Evolutionary conservation across 305 asterid species (phyloP), one percentile per base, ranked within the genome.

Genomic region (Fraxinus paxiana): DNA sequence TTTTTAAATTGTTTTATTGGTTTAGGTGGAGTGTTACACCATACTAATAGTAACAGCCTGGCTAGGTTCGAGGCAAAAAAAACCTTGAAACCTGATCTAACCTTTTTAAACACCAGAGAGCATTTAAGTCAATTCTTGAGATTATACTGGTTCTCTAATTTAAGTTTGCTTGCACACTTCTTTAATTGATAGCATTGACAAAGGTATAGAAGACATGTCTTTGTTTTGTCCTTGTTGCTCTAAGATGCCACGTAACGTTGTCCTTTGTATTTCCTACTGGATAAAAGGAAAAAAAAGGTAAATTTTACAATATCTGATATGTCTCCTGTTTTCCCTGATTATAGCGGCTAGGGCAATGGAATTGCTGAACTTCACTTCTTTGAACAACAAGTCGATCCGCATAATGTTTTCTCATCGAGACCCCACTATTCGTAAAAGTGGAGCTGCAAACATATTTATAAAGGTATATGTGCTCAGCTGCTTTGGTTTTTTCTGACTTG

Each of bases 271-370:
- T 0, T 61, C n/a, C 33, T 22, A 56, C 28, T 18, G 26, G 67
- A 56, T 56, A 56, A 2, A 56, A 5, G 28, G 67, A 6, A 18
- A 18, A 18, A 18, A 18, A 18, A 2, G 8, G 7, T 48, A 48
- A 48, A 48, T 48, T 54, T 56, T 6, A 26, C 31, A 18, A 59
- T 51, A 56, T 59, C 13, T 59, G 28, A 18, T 2, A 7, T 59
- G 69, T 5, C 9, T 59, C 31, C 69, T 4, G 37, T 18, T 79
- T 31, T 35, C 34, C 9, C 63, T 80, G 67, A 20, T 84, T 59
- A 71, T 84, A 85, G 91, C 91, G 13, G 79, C 86, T 48, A 84
- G 85, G 86, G 90, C 90, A 75, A 13, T 86, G 79, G 89, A 86
- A 24, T 59, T 81, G 59, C 76, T 83, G 43, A 87, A 88, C 56